A percentile compares a stretch with the other conserved stretches of the same genome.
Conservation (phyloP, 2,329 filamentous ascomycete genomes). For the Ophiocordyceps camponoti-leonardi region DNA sequence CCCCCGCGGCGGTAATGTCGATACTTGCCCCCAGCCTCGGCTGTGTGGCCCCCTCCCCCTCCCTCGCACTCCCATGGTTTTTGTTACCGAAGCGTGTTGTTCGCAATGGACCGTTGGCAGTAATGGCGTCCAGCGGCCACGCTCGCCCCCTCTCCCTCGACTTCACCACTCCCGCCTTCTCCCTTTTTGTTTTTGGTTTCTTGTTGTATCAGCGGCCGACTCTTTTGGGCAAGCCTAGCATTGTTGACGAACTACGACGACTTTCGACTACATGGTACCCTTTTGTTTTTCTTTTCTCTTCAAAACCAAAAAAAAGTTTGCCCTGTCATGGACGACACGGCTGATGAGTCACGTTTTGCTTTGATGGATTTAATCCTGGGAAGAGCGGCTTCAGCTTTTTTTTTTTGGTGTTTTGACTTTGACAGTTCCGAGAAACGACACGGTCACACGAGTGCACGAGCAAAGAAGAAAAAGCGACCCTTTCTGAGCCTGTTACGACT, state of each 20-base stretch:
- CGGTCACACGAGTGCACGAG: constrained; percentile 12
- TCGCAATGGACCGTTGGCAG: background rate
- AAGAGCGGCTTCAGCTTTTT: constrained; percentile 4
- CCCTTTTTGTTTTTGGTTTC: constrained; percentile 6
- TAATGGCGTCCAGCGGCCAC: background rate
- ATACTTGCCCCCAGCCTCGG: background rate
- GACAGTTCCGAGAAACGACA: constrained; percentile 12
- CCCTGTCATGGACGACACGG: constrained; percentile 21
- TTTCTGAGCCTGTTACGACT: constrained; percentile 18
- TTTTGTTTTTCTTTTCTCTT: background rate
- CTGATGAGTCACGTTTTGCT: constrained; percentile 27
- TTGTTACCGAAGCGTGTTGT: background rate
- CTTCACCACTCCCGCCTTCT: background rate
- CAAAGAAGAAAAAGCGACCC: constrained; percentile 11
- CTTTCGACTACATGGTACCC: constrained; percentile 15
- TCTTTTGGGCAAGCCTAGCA: constrained; percentile 7
- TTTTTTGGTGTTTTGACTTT: constrained; percentile 6
- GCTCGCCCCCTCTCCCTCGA: too few species aligned
- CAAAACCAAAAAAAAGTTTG: constrained; percentile 6
- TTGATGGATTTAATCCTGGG: constrained; percentile 18
- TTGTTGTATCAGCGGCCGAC: constrained; percentile 13
- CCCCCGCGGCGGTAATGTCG: constrained; percentile 19
- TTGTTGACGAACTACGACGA: constrained; percentile 18
- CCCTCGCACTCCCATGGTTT: too few species aligned
- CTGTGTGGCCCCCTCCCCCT: too few species aligned